Evolutionary conservation across 768 basidiomycete genomes (phyloP).

Genomic region (Nevesoporus exiguus): DNA sequence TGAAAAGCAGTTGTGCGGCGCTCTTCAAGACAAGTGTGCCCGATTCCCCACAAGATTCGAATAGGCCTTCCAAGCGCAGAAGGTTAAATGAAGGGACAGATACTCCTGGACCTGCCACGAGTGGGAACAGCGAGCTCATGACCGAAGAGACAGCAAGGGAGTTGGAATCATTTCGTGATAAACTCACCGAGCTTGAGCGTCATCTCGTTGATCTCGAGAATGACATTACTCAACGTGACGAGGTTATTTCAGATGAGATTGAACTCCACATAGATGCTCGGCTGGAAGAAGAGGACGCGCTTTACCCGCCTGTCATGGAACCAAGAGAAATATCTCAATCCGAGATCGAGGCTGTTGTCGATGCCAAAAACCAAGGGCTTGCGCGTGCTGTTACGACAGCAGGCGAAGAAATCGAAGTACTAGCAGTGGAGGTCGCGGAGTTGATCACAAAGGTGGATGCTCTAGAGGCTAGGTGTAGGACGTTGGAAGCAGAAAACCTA

Average conservation of each 20-base stretch:
- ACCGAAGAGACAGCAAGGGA: slow-evolving; percentile 12
- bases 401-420: slow-evolving; percentile 30
- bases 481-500: slow-evolving; percentile 28
- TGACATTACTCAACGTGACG: slow-evolving; percentile 34
- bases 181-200: slow-evolving; percentile 26
- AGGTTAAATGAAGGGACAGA: slow-evolving; percentile 15
- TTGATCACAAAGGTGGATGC: slow-evolving; percentile 28
- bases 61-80: slow-evolving; percentile 29
- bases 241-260: slow-evolving; percentile 27
- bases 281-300: slow-evolving; percentile 24
- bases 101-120: not conserved
- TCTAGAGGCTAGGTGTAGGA: slow-evolving; percentile 20
- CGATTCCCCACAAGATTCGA: slow-evolving; percentile 13
- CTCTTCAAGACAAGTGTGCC: slow-evolving; percentile 19
- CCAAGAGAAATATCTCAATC: slow-evolving; percentile 13
- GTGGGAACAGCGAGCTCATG: not conserved
- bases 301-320: slow-evolving; percentile 21
- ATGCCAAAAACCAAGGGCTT: slow-evolving; percentile 22
- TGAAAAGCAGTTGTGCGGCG: slow-evolving; percentile 21
- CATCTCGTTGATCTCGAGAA: slow-evolving; percentile 36
- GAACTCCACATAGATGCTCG: slow-evolving; percentile 30
- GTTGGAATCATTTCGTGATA: slow-evolving; percentile 28
- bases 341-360: slow-evolving; percentile 27
- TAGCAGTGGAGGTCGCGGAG: slow-evolving; percentile 32
- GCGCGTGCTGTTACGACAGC: slow-evolving; percentile 13